A percentile compares a stretch with the other conserved stretches of the same genome.
phyloP scores from a whole-genome alignment of 495 filamentous ascomycete species.

The Margaritispora aquatica region DNA sequence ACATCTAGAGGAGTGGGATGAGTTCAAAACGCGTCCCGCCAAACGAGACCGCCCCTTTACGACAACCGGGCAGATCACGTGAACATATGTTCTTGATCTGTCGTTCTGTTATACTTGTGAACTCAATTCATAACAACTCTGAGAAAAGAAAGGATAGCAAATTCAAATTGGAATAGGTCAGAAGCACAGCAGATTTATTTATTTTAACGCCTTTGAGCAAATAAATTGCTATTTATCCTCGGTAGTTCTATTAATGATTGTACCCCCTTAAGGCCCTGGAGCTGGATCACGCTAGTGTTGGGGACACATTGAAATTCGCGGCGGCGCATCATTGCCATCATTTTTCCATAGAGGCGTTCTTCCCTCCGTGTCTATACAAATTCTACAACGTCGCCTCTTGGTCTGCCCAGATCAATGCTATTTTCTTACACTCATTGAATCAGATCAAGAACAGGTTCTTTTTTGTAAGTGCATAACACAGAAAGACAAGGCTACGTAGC shows the following conservation, averaged over 20 bases:
- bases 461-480: conserved; percentile 1
- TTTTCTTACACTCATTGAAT: conserved; percentile 17
- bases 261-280: background rate
- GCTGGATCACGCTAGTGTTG: background rate
- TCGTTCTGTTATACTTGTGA: no score
- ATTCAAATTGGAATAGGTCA: no score
- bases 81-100: no score
- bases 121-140: no score
- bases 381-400: conserved; percentile 21
- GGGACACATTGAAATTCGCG: background rate
- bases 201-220: no score
- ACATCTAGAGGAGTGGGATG: background rate
- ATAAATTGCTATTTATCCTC: no score
- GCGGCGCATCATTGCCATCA: background rate
- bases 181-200: no score
- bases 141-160: no score
- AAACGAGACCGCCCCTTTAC: background rate
- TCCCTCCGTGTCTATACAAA: background rate
- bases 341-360: background rate
- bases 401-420: conserved; percentile 21
- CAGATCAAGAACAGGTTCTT: background rate
- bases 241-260: no score
- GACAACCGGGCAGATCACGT: background rate
- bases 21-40: background rate
- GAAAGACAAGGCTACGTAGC: background rate